Evolutionary conservation across 1,284 basidiomycete genomes (phyloP).

Genomic region (Ustilago cynodontis): DNA sequence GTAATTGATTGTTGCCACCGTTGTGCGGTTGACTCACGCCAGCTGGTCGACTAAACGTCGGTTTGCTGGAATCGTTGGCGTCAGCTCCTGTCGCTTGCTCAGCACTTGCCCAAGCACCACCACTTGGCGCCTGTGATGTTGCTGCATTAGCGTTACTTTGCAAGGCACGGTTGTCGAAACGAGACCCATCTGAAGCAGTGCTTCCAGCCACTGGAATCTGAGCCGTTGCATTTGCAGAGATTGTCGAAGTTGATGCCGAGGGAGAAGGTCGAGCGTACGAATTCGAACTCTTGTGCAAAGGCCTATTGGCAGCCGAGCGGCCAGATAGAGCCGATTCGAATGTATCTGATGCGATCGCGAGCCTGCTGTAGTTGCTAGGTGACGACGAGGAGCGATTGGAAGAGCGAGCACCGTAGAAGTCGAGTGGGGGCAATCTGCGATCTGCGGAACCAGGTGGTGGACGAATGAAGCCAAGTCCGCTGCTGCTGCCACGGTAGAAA

Average conservation of each 20-base stretch:
- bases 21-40: constrained; percentile 10
- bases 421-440: constrained; percentile 33
- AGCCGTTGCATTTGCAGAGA: not conserved
- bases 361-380: constrained; percentile 32
- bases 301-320: constrained; percentile 8
- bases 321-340: constrained; percentile 22
- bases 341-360: constrained; percentile 24
- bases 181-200: constrained; percentile 9
- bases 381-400: constrained; percentile 27
- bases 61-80: not conserved
- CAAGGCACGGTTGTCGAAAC: constrained; percentile 8
- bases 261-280: constrained; percentile 17
- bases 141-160: not conserved
- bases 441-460: constrained; percentile 23
- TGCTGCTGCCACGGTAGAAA: constrained; percentile 46
- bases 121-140: not conserved
- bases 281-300: constrained; percentile 2
- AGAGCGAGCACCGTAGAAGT: constrained; percentile 24
- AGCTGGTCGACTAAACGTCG: constrained; percentile 1
- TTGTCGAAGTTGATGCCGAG: not conserved
- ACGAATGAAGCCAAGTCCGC: constrained; percentile 42
- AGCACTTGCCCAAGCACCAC: not conserved
- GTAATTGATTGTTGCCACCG: constrained; percentile 25
- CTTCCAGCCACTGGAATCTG: constrained; percentile 1
- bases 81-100: not conserved